These are phyloP conservation scores for Geosiphon pyriformis DNA, from an alignment of 192 early-diverging fungal genomes.

Conservation along the genomic window DNA sequence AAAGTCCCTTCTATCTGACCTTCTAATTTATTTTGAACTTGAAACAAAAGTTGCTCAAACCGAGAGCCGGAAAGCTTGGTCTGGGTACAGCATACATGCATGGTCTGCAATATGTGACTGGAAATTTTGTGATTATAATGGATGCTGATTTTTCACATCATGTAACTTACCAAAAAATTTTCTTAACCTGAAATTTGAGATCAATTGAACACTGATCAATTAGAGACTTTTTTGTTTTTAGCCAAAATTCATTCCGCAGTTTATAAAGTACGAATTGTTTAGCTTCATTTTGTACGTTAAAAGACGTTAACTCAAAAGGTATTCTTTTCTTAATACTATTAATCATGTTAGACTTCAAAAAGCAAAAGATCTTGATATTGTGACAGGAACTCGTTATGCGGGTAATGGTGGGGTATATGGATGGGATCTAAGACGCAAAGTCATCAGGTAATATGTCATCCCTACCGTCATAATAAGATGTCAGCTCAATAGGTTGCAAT, in stretches of 20 bases:
- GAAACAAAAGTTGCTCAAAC: constrained; percentile 68
- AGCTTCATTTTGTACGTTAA: neutral
- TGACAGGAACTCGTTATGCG: constrained; percentile 90
- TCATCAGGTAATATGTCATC: constrained; percentile 67
- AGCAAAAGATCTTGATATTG: constrained; percentile 80
- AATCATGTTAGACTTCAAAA: constrained; percentile 60
- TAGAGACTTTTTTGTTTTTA: constrained; percentile 26
- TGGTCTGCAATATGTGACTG: constrained; percentile 89
- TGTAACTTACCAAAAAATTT: constrained; percentile 42
- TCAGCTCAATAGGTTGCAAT: too few species aligned
- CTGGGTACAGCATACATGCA: constrained; percentile 93
- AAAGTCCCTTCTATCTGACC: too few species aligned
- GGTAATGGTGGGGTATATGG: constrained; percentile 92
- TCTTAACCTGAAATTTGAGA: neutral
- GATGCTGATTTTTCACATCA: constrained; percentile 99
- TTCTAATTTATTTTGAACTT: neutral
- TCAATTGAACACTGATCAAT: neutral
- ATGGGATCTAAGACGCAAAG: constrained; percentile 93
- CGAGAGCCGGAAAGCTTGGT: constrained; percentile 93
- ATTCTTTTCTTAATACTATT: too few species aligned
- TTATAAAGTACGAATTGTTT: constrained; percentile 58
- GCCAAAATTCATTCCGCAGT: constrained; percentile 96
- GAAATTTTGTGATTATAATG: constrained; percentile 96
- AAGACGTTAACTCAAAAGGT: constrained; percentile 2
- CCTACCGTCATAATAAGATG: too few species aligned